phyloP scores from a whole-genome alignment of 139 green algal genomes.

The Desmodesmus armatus region DNA sequence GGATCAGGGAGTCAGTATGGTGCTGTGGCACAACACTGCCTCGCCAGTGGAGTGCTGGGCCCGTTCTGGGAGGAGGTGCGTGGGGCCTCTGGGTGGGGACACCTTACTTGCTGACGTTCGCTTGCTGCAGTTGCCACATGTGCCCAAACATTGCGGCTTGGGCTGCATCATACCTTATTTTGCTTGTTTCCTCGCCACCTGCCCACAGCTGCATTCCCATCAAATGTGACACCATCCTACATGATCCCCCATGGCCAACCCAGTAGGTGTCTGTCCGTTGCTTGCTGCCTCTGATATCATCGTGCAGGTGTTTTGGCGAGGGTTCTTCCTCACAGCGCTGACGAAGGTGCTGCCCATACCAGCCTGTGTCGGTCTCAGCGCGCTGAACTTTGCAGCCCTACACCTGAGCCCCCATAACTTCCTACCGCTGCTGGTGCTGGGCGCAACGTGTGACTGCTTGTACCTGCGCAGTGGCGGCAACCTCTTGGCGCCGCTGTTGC shows the following conservation, averaged over 20 bases:
- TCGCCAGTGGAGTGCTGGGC: constrained; percentile 40
- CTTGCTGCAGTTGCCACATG: too few species aligned
- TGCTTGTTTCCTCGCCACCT: too few species aligned
- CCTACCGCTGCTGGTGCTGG: constrained; percentile 52
- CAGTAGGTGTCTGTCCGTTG: too few species aligned
- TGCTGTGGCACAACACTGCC: constrained; percentile 27
- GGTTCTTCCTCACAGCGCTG: constrained; percentile 65
- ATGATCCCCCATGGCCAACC: too few species aligned
- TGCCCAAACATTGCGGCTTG: too few species aligned
- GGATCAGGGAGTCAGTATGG: constrained; percentile 14
- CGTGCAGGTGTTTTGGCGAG: constrained; percentile 63
- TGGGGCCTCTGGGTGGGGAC: too few species aligned
- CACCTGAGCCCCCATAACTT: constrained; percentile 53
- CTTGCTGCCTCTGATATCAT: background rate
- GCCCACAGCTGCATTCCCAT: too few species aligned
- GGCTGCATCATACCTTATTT: too few species aligned
- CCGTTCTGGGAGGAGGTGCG: constrained; percentile 64
- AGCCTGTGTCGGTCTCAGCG: constrained; percentile 53
- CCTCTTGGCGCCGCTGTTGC: constrained; percentile 50
- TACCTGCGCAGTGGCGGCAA: constrained; percentile 56
- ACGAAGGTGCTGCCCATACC: constrained; percentile 58
- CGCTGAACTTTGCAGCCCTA: constrained; percentile 53
- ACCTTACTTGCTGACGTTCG: too few species aligned
- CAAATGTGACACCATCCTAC: too few species aligned
- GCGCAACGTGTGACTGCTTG: constrained; percentile 45